A percentile compares a stretch with the other conserved stretches of the same genome.
These are phyloP conservation scores for Euphorbia lathyris DNA, from an alignment of 345 rosid genomes.

Conservation along the genomic window DNA sequence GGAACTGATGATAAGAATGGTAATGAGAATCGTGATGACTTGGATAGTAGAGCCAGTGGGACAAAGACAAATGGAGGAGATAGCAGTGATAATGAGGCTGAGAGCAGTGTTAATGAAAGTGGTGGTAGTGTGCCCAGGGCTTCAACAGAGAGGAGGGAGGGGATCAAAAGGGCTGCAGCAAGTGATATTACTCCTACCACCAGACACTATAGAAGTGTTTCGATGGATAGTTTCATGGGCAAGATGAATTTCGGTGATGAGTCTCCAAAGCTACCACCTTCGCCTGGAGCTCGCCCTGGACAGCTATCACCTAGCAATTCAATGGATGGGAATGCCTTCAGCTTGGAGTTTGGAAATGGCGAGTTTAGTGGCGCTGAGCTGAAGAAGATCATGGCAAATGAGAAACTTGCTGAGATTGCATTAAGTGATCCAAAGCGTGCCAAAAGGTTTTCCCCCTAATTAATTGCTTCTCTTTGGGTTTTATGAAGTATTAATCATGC, in stretches of 20 bases:
- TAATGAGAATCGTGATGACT: conserved; percentile 69
- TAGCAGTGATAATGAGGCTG: conserved; percentile 90
- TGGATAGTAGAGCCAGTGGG: conserved; percentile 90
- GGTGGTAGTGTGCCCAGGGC: conserved; percentile 36
- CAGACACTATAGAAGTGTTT: conserved; percentile 87
- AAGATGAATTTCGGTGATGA: conserved; percentile 74
- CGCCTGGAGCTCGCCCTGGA: conserved; percentile 61
- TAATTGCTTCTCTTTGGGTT: neutral
- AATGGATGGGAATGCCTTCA: conserved; percentile 65
- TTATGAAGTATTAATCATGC: neutral
- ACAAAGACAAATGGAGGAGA: conserved; percentile 79
- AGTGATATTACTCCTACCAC: conserved; percentile 66
- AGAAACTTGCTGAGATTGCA: conserved; percentile 92
- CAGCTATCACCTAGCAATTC: conserved; percentile 70
- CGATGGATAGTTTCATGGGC: conserved; percentile 91
- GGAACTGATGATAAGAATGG: conserved; percentile 71
- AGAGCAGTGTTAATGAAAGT: conserved; percentile 77
- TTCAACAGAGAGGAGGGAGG: conserved; percentile 59
- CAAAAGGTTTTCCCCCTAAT: conserved; percentile 51
- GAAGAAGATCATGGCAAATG: conserved; percentile 95
- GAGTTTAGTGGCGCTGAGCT: conserved; percentile 79
- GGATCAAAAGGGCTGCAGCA: conserved; percentile 72
- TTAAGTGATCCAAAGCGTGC: conserved; percentile 82
- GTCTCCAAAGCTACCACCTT: conserved; percentile 72
- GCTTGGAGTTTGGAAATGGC: conserved; percentile 84